phyloP scores from a whole-genome alignment of 2,329 filamentous ascomycete genomes.

The Paecilomyces formosus region DNA sequence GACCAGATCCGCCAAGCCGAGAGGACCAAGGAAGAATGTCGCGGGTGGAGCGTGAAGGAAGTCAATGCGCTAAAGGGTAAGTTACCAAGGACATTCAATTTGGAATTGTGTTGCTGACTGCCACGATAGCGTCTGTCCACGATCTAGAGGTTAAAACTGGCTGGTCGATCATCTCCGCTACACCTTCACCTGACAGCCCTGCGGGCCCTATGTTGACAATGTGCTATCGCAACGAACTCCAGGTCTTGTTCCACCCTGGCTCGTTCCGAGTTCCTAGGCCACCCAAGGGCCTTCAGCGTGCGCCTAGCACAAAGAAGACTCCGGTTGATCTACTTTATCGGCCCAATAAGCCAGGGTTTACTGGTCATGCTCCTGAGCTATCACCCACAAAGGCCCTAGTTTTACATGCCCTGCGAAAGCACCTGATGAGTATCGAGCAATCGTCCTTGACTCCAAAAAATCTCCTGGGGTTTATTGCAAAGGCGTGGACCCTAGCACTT shows the following conservation, averaged over 20 bases:
- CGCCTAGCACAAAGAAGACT: conserved; percentile 1
- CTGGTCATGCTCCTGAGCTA: conserved; percentile 15
- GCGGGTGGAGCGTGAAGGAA: conserved; percentile 80
- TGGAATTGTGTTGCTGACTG: conserved; percentile 2
- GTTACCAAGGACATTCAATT: conserved; percentile 10
- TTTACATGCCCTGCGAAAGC: conserved; percentile 32
- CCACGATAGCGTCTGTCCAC: conserved; percentile 28
- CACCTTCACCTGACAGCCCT: conserved; percentile 15
- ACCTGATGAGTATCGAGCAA: conserved; percentile 28
- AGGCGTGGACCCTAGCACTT: conserved; percentile 35
- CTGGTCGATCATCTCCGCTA: conserved; percentile 37
- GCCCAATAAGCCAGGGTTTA: conserved; percentile 9
- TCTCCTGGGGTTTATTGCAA: conserved; percentile 33
- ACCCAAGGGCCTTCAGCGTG: neutral
- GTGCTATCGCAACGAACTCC: conserved; percentile 34
- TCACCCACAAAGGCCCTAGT: conserved; percentile 34
- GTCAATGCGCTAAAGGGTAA: conserved; percentile 71
- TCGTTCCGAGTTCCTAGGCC: conserved; percentile 22
- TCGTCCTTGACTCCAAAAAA: conserved; percentile 27
- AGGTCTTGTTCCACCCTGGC: conserved; percentile 35
- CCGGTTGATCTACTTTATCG: neutral
- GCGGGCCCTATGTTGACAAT: conserved; percentile 31
- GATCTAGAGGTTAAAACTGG: conserved; percentile 34
- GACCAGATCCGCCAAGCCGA: conserved; percentile 77
- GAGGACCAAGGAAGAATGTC: conserved; percentile 74